phyloP scores from a whole-genome alignment of 192 early-diverging fungal genomes.

The Mortierella hygrophila region DNA sequence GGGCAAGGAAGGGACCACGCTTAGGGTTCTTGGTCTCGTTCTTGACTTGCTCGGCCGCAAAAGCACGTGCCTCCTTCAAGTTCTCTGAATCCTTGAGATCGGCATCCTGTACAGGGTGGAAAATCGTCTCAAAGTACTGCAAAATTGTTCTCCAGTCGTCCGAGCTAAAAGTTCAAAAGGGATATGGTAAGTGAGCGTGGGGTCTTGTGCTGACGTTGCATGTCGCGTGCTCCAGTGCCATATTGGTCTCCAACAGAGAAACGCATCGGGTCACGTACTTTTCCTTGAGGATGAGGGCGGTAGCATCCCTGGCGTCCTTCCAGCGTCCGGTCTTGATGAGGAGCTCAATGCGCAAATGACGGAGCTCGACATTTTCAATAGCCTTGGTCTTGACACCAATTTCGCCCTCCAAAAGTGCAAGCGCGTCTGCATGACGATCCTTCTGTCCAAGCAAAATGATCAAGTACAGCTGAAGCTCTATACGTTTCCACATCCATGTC shows the following conservation, averaged over 20 bases:
- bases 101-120: slow-evolving; percentile 56
- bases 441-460: slow-evolving; percentile 78
- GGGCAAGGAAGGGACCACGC: slow-evolving; percentile 80
- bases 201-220: not conserved
- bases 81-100: slow-evolving; percentile 48
- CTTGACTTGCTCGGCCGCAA: slow-evolving; percentile 54
- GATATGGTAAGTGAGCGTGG: not conserved
- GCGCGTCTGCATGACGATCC: slow-evolving; percentile 72
- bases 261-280: not conserved
- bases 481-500: not conserved
- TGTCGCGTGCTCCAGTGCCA: not conserved
- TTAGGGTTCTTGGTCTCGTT: slow-evolving; percentile 60
- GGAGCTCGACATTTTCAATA: slow-evolving; percentile 79
- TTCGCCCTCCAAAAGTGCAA: slow-evolving; percentile 71
- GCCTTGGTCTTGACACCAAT: slow-evolving; percentile 72
- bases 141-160: slow-evolving; percentile 83
- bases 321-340: slow-evolving; percentile 64
- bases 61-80: slow-evolving; percentile 56
- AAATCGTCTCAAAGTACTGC: slow-evolving; percentile 71
- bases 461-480: slow-evolving; percentile 83
- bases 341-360: slow-evolving; percentile 68
- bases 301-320: slow-evolving; percentile 59
- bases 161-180: slow-evolving; percentile 53
- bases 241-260: not conserved
- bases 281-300: slow-evolving; percentile 57